Conservation (phyloP, 345 rosid species). For the Zanthoxylum bungeanum region DNA sequence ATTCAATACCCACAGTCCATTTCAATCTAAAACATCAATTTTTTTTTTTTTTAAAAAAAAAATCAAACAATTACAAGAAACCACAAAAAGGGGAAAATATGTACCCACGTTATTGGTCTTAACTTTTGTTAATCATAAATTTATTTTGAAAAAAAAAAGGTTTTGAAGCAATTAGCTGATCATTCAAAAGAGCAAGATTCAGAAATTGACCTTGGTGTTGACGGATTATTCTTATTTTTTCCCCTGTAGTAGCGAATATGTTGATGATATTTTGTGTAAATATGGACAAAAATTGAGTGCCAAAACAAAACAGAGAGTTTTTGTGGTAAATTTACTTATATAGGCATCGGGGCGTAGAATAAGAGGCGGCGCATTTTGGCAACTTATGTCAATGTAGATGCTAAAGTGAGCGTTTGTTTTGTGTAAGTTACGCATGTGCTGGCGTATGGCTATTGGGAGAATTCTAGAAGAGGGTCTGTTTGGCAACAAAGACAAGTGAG, state of each 20-base stretch:
- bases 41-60: no score
- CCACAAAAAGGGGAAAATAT: neutral
- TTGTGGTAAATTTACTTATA: neutral
- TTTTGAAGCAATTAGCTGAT: neutral
- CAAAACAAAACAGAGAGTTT: fast-evolving
- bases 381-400: neutral
- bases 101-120: neutral
- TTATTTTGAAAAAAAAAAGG: no score
- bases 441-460: neutral
- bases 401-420: neutral
- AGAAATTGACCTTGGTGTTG: slow-evolving; percentile 17
- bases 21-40: neutral
- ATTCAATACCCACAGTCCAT: neutral
- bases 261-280: no score
- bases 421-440: neutral
- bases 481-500: neutral
- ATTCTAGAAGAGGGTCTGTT: neutral
- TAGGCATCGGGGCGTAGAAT: slow-evolving; percentile 17
- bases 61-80: neutral
- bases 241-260: neutral
- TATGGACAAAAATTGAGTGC: neutral
- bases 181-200: slow-evolving; percentile 9
- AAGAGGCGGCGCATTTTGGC: slow-evolving; percentile 17
- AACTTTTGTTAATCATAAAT: neutral
- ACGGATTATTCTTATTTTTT: neutral